Percentiles rank a stretch among this genome's conserved stretches.
phyloP scores from a whole-genome alignment of 768 basidiomycete genomes.

The Tremella fuciformis region DNA sequence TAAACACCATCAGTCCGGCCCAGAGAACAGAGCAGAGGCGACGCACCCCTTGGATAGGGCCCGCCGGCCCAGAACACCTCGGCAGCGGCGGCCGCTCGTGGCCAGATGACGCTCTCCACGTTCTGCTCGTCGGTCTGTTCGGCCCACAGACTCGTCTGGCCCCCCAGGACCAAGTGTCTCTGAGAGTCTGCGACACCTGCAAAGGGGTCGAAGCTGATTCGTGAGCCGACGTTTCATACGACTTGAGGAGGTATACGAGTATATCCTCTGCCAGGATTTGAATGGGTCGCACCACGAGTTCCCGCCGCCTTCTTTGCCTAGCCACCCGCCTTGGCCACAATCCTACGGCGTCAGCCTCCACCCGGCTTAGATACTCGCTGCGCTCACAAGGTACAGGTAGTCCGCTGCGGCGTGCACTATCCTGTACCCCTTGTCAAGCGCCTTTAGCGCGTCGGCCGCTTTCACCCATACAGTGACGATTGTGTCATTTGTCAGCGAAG shows the following conservation, averaged over 20 bases:
- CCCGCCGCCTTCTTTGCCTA: slow-evolving; percentile 56
- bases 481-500: slow-evolving; percentile 50
- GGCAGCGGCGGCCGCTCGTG: slow-evolving; percentile 66
- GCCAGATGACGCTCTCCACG: slow-evolving; percentile 69
- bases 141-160: slow-evolving; percentile 65
- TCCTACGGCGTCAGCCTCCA: slow-evolving; percentile 53
- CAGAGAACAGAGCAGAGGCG: background rate
- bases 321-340: slow-evolving; percentile 71
- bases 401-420: slow-evolving; percentile 70
- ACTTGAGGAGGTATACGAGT: slow-evolving; percentile 15
- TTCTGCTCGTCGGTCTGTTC: slow-evolving; percentile 65
- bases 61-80: slow-evolving; percentile 74
- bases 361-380: background rate
- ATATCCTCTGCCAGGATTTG: slow-evolving; percentile 74
- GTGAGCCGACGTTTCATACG: background rate
- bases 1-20: background rate
- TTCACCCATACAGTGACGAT: slow-evolving; percentile 65
- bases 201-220: slow-evolving; percentile 66
- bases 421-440: slow-evolving; percentile 62
- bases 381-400: slow-evolving; percentile 70
- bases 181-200: slow-evolving; percentile 59
- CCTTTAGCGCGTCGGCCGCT: slow-evolving; percentile 61
- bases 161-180: slow-evolving; percentile 61
- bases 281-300: slow-evolving; percentile 68
- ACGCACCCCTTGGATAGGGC: slow-evolving; percentile 28